Evolutionary conservation across 148 eudicot genomes (phyloP).

Genomic region (Bassia scoparia): DNA sequence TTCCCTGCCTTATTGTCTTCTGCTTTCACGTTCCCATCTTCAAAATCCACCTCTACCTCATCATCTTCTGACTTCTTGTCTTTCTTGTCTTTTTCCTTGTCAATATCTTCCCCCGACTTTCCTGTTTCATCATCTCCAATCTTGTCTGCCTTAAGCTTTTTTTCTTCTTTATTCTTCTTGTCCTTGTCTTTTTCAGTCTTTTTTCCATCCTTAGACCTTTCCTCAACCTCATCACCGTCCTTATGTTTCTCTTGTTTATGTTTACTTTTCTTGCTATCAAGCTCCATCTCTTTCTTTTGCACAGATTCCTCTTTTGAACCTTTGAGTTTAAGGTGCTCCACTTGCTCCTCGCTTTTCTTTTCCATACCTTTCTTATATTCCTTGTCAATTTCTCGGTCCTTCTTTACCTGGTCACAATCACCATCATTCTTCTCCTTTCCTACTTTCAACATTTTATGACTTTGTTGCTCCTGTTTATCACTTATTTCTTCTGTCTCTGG

Average conservation of each 20-base stretch:
- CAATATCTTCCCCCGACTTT: constrained; percentile 6
- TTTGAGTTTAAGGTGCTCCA: background rate
- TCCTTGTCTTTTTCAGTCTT: constrained; percentile 17
- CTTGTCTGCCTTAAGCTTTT: constrained; percentile 19
- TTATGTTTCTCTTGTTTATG: constrained; percentile 3
- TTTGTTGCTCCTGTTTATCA: background rate
- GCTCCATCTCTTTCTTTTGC: background rate
- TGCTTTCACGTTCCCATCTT: constrained; percentile 21
- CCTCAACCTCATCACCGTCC: background rate
- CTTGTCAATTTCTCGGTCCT: background rate
- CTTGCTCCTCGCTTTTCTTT: background rate
- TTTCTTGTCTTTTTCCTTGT: constrained; percentile 17
- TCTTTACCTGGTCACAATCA: background rate
- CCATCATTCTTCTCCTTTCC: constrained; percentile 4
- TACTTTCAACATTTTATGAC: background rate
- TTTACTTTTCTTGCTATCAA: constrained; percentile 6
- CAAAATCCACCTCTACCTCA: constrained; percentile 16
- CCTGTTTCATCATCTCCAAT: background rate
- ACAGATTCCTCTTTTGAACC: constrained; percentile 4
- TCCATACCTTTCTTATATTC: background rate
- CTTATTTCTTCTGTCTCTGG: constrained; percentile 5
- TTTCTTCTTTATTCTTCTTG: constrained; percentile 24
- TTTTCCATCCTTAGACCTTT: constrained; percentile 2
- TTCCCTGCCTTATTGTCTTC: constrained; percentile 21
- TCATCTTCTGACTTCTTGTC: constrained; percentile 15